Base-by-base conservation (phyloP, 2,329 filamentous ascomycete genomes). In the Trichoderma asperellum region DNA sequence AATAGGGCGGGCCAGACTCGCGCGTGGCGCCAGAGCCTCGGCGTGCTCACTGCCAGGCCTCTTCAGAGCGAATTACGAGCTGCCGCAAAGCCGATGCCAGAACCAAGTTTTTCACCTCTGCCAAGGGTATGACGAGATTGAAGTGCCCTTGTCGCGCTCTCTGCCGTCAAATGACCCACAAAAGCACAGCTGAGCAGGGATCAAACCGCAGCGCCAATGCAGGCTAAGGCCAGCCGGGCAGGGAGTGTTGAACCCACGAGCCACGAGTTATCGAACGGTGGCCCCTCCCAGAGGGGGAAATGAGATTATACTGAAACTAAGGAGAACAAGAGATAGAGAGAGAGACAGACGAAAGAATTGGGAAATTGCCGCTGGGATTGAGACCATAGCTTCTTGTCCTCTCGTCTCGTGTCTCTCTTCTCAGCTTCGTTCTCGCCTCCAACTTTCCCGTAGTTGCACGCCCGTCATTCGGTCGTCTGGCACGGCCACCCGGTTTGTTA, bases 111-210 rank as follows among this genome's bases (percentile, higher is more conserved):
- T 65, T 24, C 18, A 24, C 35, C 18, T 21, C 18, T 10, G 53
- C 52, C 63, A 65, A 58, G 65, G 65, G 66, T 68, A 68, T 63
- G 66, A 68, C 66, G 66, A 68, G 66, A 62, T 62, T 68, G 66
- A 66, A 61, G 56, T 69, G 47, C 40, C 68, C 18, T 37, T 69
- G 68, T 69, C 60, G 64, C 66, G 37, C 49, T 59, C 58, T 49
- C 56, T 62, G 66, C 66, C 43, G 58, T 62, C 47, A 32, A 55
- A 27, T 35, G 66, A 16, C 49, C 66, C 66, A 68, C 66, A 49
- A 65, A 63, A 60, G 56, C 56, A 65, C 68, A 69, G 68, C 68
- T 69, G 68, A 66, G 40, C 68, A 69, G 47, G 68, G 68, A 68
- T 68, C 11, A 21, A 43, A 57, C 32, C 35, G n/a, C 67, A 56